A percentile compares a stretch with the other conserved stretches of the same genome.
Conservation (phyloP, 129 eudicot species). For the Arctium lappa region DNA sequence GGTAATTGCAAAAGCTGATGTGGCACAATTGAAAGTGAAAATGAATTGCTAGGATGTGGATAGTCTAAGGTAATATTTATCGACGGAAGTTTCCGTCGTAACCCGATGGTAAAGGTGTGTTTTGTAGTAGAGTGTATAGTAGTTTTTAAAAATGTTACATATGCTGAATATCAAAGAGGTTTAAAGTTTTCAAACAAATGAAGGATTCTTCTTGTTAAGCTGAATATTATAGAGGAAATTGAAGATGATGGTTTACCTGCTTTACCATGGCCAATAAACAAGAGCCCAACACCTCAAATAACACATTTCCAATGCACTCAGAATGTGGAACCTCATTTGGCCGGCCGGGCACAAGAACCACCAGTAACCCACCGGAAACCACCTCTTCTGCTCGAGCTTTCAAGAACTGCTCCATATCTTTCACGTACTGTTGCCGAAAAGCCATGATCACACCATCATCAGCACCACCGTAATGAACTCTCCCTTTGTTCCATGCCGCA, state of each 20-base stretch:
- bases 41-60: too few relatives aligned
- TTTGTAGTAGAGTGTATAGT: background rate
- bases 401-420: constrained; percentile 36
- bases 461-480: constrained; percentile 39
- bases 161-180: too few relatives aligned
- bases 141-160: too few relatives aligned
- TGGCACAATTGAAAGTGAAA: too few relatives aligned
- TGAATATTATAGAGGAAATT: background rate
- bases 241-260: constrained; percentile 21
- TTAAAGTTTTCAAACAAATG: too few relatives aligned
- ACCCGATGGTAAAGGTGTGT: too few relatives aligned
- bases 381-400: constrained; percentile 45
- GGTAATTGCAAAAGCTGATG: too few relatives aligned
- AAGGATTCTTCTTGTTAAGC: too few relatives aligned
- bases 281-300: constrained; percentile 34
- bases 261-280: constrained; percentile 39
- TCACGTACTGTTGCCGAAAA: constrained; percentile 24
- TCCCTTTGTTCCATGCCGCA: constrained; percentile 36
- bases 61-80: too few relatives aligned
- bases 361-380: constrained; percentile 40
- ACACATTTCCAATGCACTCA: constrained; percentile 26
- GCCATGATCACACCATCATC: constrained; percentile 33
- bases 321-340: constrained; percentile 29
- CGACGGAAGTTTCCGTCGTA: too few relatives aligned
- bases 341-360: constrained; percentile 33